These are phyloP conservation scores for bread wheat (Triticum aestivum) DNA, from an alignment of 176 grass and related monocot species.

Conservation along the genomic window IWGSC_CS_RefSeq_v2.1 NC_057803.1:582071226-582071725, in stretches of 20 bases:
- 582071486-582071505: conserved; percentile 43
- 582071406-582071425: conserved; percentile 8
- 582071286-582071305: conserved; percentile 12
- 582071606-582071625: not conserved
- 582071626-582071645: not conserved
- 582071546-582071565: conserved; percentile 24
- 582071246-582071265: not conserved
- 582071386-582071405: not conserved
- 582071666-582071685: too few relatives aligned
- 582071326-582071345: not conserved
- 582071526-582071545: not conserved
- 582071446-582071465: not conserved
- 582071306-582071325: not conserved
- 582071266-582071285: not conserved
- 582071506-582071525: not conserved
- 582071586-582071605: conserved; percentile 33
- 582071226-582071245: not conserved
- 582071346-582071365: not conserved
- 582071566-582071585: conserved; percentile 30
- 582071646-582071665: too few relatives aligned
- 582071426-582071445: conserved; percentile 35
- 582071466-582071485: conserved; percentile 28
- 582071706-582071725: too few relatives aligned
- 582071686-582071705: too few relatives aligned
- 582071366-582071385: not conserved